These are phyloP conservation scores for Pilaira anomala DNA, from an alignment of 192 early-diverging fungal species.

Conservation along the genomic window DNA sequence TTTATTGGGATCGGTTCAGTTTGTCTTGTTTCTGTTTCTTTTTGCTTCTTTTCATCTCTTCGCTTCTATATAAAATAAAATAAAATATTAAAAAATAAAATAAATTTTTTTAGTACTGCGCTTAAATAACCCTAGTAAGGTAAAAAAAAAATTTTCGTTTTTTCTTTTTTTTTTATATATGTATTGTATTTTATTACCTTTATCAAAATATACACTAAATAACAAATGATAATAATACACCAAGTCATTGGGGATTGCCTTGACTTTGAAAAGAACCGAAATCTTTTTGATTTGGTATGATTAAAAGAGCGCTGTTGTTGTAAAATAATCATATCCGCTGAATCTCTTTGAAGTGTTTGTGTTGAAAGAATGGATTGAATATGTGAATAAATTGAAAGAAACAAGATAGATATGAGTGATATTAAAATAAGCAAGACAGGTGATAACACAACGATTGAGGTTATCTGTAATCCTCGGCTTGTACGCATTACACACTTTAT, in stretches of 20 bases:
- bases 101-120: no score
- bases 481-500: constrained; percentile 7
- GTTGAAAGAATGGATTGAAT: background rate
- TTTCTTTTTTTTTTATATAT: background rate
- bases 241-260: constrained; percentile 7
- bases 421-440: constrained; percentile 10
- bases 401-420: constrained; percentile 7
- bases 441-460: constrained; percentile 14
- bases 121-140: background rate
- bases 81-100: background rate
- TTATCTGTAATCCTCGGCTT: constrained; percentile 13
- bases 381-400: constrained; percentile 13
- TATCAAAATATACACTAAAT: constrained; percentile 3
- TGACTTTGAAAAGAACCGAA: background rate
- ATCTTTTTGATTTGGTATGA: background rate
- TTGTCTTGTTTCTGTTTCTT: background rate
- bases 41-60: constrained; percentile 1
- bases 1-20: no score
- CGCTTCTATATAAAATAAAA: background rate
- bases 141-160: constrained; percentile 1
- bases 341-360: background rate
- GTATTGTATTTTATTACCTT: background rate
- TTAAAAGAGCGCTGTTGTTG: background rate
- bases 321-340: background rate
- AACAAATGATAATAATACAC: background rate